phyloP scores from a whole-genome alignment of 2,329 filamentous ascomycete species.

The Claviceps monticola region DNA sequence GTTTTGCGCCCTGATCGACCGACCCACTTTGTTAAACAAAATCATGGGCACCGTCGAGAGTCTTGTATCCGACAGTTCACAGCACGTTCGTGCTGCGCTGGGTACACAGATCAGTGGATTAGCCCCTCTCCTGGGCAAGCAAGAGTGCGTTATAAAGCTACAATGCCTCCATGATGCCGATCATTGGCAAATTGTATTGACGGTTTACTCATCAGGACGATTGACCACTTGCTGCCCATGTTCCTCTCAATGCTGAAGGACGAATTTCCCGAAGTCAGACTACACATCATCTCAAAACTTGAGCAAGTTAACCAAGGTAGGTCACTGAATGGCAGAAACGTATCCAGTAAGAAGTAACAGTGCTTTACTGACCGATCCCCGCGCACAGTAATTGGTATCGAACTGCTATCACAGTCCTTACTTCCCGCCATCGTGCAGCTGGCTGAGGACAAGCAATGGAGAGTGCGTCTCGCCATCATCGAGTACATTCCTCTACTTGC shows the following conservation, averaged over 20 bases:
- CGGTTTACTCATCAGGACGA: constrained; percentile 48
- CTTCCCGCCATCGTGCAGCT: constrained; percentile 94
- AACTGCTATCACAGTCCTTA: constrained; percentile 88
- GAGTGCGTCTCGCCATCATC: constrained; percentile 93
- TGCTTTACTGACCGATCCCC: background rate
- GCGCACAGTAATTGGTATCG: constrained; percentile 78
- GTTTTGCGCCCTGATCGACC: constrained; percentile 83
- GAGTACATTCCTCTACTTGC: constrained; percentile 97
- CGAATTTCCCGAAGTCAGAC: constrained; percentile 91
- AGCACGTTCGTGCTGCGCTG: constrained; percentile 89
- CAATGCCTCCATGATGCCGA: background rate
- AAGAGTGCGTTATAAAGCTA: constrained; percentile 54
- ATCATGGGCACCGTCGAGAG: constrained; percentile 96
- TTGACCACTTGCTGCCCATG: constrained; percentile 93
- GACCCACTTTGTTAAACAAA: constrained; percentile 77
- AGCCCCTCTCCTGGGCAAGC: constrained; percentile 91
- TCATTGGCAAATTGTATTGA: background rate
- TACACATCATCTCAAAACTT: constrained; percentile 99
- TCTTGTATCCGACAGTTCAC: constrained; percentile 86
- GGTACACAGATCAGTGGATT: constrained; percentile 95
- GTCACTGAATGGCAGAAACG: constrained; percentile 24
- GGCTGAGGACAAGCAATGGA: constrained; percentile 98
- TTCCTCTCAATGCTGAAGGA: constrained; percentile 99
- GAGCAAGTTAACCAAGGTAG: constrained; percentile 86
- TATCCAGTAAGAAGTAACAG: background rate